Conservation (phyloP, 2,329 filamentous ascomycete species). For the Fusarium transvaalense region DNA sequence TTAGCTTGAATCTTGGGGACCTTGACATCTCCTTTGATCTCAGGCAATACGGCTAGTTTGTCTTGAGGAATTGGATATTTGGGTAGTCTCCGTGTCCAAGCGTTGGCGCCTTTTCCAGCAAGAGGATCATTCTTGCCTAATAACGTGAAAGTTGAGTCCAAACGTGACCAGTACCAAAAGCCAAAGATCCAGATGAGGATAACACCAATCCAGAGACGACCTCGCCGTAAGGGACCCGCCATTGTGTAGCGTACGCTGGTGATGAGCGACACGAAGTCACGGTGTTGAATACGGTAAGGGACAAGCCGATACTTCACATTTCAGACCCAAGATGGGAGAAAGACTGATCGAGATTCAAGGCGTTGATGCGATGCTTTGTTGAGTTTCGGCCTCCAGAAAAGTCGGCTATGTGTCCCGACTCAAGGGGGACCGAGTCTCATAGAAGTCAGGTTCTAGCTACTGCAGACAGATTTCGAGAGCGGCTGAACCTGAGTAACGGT, state of each 20-base stretch:
- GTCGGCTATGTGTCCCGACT: conserved; percentile 35
- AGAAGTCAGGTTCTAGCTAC: conserved; percentile 24
- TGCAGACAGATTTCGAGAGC: conserved; percentile 14
- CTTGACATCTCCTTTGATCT: conserved; percentile 42
- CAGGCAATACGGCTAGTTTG: conserved; percentile 52
- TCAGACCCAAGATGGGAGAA: conserved; percentile 31
- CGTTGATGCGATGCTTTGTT: conserved; percentile 30
- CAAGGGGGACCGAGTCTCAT: conserved; percentile 23
- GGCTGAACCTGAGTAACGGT: conserved; percentile 21
- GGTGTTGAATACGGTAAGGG: conserved; percentile 17
- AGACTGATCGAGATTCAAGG: conserved; percentile 10
- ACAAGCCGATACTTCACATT: conserved; percentile 34
- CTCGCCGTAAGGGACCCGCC: conserved; percentile 40
- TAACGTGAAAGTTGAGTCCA: conserved; percentile 26
- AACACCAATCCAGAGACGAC: conserved; percentile 46
- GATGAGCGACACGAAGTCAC: conserved; percentile 18
- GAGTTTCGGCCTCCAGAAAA: conserved; percentile 12
- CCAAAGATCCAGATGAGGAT: conserved; percentile 42
- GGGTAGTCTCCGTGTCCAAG: conserved; percentile 42
- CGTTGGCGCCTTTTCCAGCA: conserved; percentile 40
- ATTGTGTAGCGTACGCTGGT: conserved; percentile 30
- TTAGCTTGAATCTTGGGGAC: conserved; percentile 50
- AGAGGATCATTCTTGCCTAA: conserved; percentile 43
- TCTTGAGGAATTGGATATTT: conserved; percentile 45
- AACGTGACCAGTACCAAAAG: conserved; percentile 45